Conservation (phyloP, 805 yeast genomes). For the Yarrowia hollandica region DNA sequence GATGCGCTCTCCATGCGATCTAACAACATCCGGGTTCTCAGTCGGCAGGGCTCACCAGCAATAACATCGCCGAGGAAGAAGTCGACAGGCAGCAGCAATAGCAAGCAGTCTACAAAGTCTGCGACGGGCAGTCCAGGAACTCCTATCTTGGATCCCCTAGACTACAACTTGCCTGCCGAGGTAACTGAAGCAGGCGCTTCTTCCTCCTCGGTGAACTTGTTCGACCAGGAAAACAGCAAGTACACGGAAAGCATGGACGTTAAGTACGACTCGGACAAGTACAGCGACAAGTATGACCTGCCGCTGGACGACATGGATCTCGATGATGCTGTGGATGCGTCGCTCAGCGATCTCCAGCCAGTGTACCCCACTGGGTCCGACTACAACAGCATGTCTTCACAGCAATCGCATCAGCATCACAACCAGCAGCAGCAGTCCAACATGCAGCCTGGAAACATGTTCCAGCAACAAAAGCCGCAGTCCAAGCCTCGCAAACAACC, state of each 20-base stretch:
- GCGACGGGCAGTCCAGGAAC: slow-evolving; percentile 6
- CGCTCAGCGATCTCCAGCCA: slow-evolving; percentile 19
- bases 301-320: slow-evolving; percentile 19
- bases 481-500: slow-evolving; percentile 48
- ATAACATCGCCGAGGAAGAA: slow-evolving; percentile 11
- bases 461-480: slow-evolving; percentile 17
- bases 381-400: slow-evolving; percentile 6
- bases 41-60: slow-evolving; percentile 22
- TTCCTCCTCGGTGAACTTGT: slow-evolving; percentile 18
- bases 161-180: not conserved
- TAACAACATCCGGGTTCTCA: slow-evolving; percentile 16
- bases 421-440: not conserved
- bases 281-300: slow-evolving; percentile 26
- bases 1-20: slow-evolving; percentile 23
- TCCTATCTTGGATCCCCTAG: not conserved
- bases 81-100: slow-evolving; percentile 10
- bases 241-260: slow-evolving; percentile 14
- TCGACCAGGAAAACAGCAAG: slow-evolving; percentile 21
- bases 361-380: slow-evolving; percentile 21
- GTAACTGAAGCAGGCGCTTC: not conserved
- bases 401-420: not conserved
- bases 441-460: slow-evolving; percentile 23
- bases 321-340: slow-evolving; percentile 22
- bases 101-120: slow-evolving; percentile 19
- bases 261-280: slow-evolving; percentile 4